Base-by-base conservation (phyloP, 495 filamentous ascomycete species). In the Tuber indicum region DNA sequence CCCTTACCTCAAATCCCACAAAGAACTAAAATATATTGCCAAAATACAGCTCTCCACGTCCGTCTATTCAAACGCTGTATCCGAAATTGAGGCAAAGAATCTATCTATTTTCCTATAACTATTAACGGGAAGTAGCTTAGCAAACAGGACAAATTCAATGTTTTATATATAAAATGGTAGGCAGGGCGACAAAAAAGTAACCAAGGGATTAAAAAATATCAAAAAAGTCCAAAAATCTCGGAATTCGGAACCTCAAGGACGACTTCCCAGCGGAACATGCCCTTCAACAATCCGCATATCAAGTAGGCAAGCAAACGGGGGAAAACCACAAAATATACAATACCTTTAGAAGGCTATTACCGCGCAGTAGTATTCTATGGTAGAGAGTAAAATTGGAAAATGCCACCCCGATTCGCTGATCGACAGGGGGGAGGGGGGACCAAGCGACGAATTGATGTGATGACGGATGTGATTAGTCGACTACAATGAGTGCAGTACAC, bases 61-160 rank as follows among this genome's bases (percentile, higher is more conserved):
- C 70, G 44, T 66, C 70, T 70, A 3, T 45, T 72, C 70, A 3
- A 70, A 47, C 39, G 66, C 52, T 47, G 32, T 76, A 73, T 62
- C 77, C 47, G 45, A 72, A 62, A 47, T 80, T 62, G 70, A 58
- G 47, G 58, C 71, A 74, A 74, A 46, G 49, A 36, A 78, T 76
- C 39, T 74, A 73, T 74, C 78, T 80, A 69, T 80, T 75, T 76
- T 80, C 39, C 71, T 72, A 74, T 3, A 80, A 76, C 77, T 80
- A 80, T 47, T 74, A 79, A 49, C 74, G 16, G 43, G 41, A 75
- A 47, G 70, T 79, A 44, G 42, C 42, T 77, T 73, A 73, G n/a
- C 36, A 47, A 45, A 44, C 58, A 44, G 19, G 36, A 49, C 46
- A 72, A 70, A 72, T 39, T 43, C 66, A 39, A 70, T 44, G 26